A percentile compares a stretch with the other conserved stretches of the same genome.
Conservation (phyloP, 2,329 filamentous ascomycete genomes). For the Metarhizium humberi region DNA sequence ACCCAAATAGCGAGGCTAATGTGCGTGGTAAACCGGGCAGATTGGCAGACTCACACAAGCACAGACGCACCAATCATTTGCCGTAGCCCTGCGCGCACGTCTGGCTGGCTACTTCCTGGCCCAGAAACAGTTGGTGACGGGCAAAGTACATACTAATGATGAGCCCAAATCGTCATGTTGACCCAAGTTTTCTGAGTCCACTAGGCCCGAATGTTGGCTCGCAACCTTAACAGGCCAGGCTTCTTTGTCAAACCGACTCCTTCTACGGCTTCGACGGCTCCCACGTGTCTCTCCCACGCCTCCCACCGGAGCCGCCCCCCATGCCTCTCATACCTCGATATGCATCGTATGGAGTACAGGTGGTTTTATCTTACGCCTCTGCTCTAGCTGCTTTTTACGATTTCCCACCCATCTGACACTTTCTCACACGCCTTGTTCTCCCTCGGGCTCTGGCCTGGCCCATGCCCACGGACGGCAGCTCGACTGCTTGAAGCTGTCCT, state of each 20-base stretch:
- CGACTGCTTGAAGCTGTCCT: background rate
- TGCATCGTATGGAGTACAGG: background rate
- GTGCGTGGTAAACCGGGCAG: no score
- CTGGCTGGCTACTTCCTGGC: background rate
- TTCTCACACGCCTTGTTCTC: conserved; percentile 6
- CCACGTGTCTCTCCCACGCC: background rate
- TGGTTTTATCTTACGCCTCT: background rate
- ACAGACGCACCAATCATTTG: background rate
- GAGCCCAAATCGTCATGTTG: background rate
- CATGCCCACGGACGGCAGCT: conserved; percentile 1
- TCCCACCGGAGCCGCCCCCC: background rate
- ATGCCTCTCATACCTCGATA: background rate
- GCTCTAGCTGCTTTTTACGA: background rate
- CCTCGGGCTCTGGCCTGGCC: conserved; percentile 1
- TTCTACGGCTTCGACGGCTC: background rate
- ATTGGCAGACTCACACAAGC: background rate
- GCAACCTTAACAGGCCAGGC: background rate
- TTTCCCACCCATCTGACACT: conserved; percentile 4
- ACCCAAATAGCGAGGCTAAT: background rate
- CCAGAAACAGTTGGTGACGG: background rate
- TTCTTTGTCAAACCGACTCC: background rate
- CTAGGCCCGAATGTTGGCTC: background rate
- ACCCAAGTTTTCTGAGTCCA: background rate
- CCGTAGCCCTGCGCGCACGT: background rate
- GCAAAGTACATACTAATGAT: background rate